Evolutionary conservation across 495 filamentous ascomycete genomes (phyloP).

Genomic region (Aspergillus cristatus): DNA sequence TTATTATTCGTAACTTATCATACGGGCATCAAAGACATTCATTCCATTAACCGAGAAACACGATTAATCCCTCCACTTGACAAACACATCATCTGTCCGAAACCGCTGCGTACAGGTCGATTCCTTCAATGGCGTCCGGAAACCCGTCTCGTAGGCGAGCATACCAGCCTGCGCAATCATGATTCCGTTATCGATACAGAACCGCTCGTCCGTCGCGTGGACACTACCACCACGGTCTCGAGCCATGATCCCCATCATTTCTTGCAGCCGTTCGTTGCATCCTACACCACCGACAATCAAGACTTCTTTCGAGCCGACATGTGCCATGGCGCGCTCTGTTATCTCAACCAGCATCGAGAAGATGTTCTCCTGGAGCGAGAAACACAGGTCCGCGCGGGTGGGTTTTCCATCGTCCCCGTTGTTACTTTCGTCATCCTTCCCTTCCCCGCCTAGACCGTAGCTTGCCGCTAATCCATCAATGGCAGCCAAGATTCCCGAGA

Average conservation of each 20-base stretch:
- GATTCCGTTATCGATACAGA: slow-evolving; percentile 98
- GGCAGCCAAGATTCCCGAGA: slow-evolving; percentile 78
- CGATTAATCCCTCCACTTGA: slow-evolving; percentile 71
- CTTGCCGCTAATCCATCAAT: slow-evolving; percentile 68
- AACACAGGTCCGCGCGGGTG: slow-evolving; percentile 84
- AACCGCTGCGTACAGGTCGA: slow-evolving; percentile 90
- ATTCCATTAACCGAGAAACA: not conserved
- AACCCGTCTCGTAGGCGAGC: slow-evolving; percentile 71
- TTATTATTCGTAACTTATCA: slow-evolving; percentile 16
- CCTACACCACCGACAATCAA: slow-evolving; percentile 96
- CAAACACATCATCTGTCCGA: slow-evolving; percentile 86
- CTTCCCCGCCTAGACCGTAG: slow-evolving; percentile 39
- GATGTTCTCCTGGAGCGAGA: slow-evolving; percentile 88
- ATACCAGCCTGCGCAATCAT: slow-evolving; percentile 98
- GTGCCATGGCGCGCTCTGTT: slow-evolving; percentile 96
- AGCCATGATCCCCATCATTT: slow-evolving; percentile 99
- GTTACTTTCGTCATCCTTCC: slow-evolving; percentile 22
- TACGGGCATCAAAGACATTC: slow-evolving; percentile 1
- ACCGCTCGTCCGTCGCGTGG: slow-evolving; percentile 91
- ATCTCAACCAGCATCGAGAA: slow-evolving; percentile 98
- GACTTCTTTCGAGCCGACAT: slow-evolving; percentile 84
- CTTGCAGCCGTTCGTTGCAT: slow-evolving; percentile 90
- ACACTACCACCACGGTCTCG: slow-evolving; percentile 78
- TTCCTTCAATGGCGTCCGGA: slow-evolving; percentile 65
- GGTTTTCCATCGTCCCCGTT: slow-evolving; percentile 38